Evolutionary conservation across 2,329 filamentous ascomycete genomes (phyloP), one percentile per base, ranked within the genome.

Genomic region (Penicillium vulpinum): DNA sequence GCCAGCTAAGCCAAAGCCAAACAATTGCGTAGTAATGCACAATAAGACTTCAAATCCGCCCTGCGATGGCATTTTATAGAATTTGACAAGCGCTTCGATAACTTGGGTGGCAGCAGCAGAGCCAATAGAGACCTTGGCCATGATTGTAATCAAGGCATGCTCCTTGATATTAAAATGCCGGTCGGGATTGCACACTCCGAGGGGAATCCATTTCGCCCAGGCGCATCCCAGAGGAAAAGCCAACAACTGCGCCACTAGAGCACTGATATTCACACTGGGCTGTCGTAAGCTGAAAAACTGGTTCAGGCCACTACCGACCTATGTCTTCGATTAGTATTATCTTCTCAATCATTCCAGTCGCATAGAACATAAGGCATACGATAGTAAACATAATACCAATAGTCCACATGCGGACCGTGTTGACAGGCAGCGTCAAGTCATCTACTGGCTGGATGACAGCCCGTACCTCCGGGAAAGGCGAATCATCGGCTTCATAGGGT

Each of bases 1-100:
- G 3, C 85, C 85, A 8, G 86, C 86, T 29, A 88, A 74, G 2
- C 85, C 85, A 60, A 87, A 87, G 6, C 86, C 86, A 57, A 86
- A 84, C 64, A 85, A 79, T 56, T 87, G 83, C 1, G 83, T 86
- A 3, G 83, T 85, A 57, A 87, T 79, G 53, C 80, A 81, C 57
- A 86, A 77, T 5, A 88, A 74, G 5, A 87, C 72, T 69, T 87
- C 81, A 71, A 85, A 87, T 2, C 79, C 80, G 75, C 82, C 85
- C 50, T 81, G 80, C 49, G 84, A 81, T 29, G 80, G 74, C 66
- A 87, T 82, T 28, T 79, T 75, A 61, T 87, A 87, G 64, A 82
- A 87, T 48, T 74, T 75, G 49, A 74, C 68, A 47, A 70, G 66
- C 5, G 72, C 72, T 59, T 75, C 71, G 31, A 75, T 74, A 43